These are phyloP conservation scores for Cryptococcus floricola DNA, from an alignment of 1,284 basidiomycete genomes.

Conservation along the genomic window DNA sequence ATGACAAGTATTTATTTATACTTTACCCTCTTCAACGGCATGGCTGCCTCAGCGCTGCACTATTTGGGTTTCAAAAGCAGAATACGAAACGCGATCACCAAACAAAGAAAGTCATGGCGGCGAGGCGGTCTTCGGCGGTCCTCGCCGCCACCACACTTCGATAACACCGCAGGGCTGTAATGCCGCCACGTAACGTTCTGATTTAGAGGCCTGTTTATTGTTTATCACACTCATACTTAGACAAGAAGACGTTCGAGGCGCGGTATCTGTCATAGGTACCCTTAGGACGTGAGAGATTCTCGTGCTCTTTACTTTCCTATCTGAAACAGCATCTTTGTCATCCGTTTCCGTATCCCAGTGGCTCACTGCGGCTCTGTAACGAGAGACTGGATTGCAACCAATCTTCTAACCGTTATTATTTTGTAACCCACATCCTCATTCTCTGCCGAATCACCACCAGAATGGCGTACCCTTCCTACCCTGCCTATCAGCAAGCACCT, in stretches of 20 bases:
- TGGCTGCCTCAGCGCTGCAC: too few relatives aligned
- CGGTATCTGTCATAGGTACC: not conserved
- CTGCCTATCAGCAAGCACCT: slow-evolving; percentile 6
- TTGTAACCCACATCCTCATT: not conserved
- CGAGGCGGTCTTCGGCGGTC: too few relatives aligned
- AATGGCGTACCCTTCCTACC: slow-evolving; percentile 14
- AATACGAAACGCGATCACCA: too few relatives aligned
- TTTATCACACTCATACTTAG: not conserved
- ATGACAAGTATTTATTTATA: too few relatives aligned
- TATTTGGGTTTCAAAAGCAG: too few relatives aligned
- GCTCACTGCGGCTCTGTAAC: not conserved
- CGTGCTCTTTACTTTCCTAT: not conserved
- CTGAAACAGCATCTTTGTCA: not conserved
- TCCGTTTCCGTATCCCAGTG: not conserved
- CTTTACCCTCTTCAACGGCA: too few relatives aligned
- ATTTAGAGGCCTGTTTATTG: too few relatives aligned
- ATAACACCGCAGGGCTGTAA: too few relatives aligned
- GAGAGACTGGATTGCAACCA: not conserved
- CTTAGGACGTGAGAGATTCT: not conserved
- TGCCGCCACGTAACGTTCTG: too few relatives aligned
- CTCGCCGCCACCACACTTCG: too few relatives aligned
- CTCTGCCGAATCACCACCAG: not conserved
- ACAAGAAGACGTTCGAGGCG: too few relatives aligned
- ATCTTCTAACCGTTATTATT: not conserved
- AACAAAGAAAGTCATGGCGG: too few relatives aligned